A percentile compares a stretch with the other conserved stretches of the same genome.
Conservation (phyloP, 805 yeast genomes). For the Cyberlindnera euphorbiiphila region DNA sequence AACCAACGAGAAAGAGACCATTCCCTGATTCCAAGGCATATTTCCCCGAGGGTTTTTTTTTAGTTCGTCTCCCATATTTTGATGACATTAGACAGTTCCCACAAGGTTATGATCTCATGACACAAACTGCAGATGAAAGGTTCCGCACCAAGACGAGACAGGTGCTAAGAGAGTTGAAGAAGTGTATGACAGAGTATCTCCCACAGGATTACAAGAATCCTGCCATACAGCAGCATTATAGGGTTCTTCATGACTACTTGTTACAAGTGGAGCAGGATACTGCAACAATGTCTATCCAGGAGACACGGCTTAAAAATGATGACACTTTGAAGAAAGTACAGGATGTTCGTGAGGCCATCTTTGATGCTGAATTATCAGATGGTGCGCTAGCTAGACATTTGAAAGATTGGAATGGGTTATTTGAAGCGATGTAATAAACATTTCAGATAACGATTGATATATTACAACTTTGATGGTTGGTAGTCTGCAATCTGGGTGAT, state of each 20-base stretch:
- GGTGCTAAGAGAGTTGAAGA: slow-evolving; percentile 28
- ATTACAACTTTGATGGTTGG: slow-evolving; percentile 1
- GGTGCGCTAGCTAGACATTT: slow-evolving; percentile 27
- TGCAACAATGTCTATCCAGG: slow-evolving; percentile 4
- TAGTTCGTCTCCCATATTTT: slow-evolving; percentile 65
- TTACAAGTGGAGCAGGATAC: slow-evolving; percentile 46
- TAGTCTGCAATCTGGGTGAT: slow-evolving; percentile 35
- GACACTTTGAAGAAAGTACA: slow-evolving; percentile 32
- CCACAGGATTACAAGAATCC: slow-evolving; percentile 66
- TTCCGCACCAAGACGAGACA: slow-evolving; percentile 23
- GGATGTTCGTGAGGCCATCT: slow-evolving; percentile 29
- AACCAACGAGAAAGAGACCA: slow-evolving; percentile 41
- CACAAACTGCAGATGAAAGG: slow-evolving; percentile 9
- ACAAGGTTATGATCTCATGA: slow-evolving; percentile 16
- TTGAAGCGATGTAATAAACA: slow-evolving; percentile 14
- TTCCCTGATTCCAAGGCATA: background rate
- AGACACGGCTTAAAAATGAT: slow-evolving; percentile 27
- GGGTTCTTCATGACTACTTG: slow-evolving; percentile 58
- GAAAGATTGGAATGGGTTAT: slow-evolving; percentile 32
- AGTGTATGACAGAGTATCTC: slow-evolving; percentile 43
- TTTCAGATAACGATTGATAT: background rate
- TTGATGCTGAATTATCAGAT: slow-evolving; percentile 24
- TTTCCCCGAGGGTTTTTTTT: slow-evolving; percentile 58
- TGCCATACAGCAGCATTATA: slow-evolving; percentile 60
- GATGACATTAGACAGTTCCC: slow-evolving; percentile 77